Evolutionary conservation across 2,329 filamentous ascomycete genomes (phyloP).

Genomic region (Myriosclerotinia curreyana): DNA sequence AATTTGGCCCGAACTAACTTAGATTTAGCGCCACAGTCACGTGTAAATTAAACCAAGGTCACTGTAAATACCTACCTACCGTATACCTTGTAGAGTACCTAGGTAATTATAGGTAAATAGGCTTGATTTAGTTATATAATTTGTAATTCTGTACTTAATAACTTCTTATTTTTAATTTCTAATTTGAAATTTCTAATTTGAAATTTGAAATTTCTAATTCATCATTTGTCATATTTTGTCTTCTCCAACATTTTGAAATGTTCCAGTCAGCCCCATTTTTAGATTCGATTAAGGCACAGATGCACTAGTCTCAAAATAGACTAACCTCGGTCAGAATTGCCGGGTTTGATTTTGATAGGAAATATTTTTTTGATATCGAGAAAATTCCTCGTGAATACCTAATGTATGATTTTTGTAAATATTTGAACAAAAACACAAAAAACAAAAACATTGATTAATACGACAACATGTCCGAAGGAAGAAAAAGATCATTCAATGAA

Average conservation of each 20-base stretch:
- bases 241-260: constrained; percentile 1
- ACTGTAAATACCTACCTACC: too few species aligned
- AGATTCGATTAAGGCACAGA: background rate
- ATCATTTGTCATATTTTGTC: too few species aligned
- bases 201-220: too few species aligned
- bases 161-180: too few species aligned
- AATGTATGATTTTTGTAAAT: background rate
- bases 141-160: too few species aligned
- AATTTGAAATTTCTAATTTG: too few species aligned
- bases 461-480: constrained; percentile 26
- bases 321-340: background rate
- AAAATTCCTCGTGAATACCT: constrained; percentile 10
- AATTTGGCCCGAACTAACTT: background rate
- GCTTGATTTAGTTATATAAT: too few species aligned
- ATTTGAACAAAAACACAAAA: too few species aligned
- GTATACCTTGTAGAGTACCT: too few species aligned
- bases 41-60: too few species aligned
- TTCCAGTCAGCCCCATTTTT: background rate
- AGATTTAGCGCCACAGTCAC: constrained; percentile 13
- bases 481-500: constrained; percentile 35
- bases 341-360: constrained; percentile 10
- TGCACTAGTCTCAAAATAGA: background rate
- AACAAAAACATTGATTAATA: constrained; percentile 16
- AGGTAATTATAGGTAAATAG: too few species aligned
- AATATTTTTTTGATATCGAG: constrained; percentile 20